A percentile compares a stretch with the other conserved stretches of the same genome.
These are phyloP conservation scores for Penicillium samsonianum DNA, from an alignment of 495 filamentous ascomycete genomes.

Conservation along the genomic window DNA sequence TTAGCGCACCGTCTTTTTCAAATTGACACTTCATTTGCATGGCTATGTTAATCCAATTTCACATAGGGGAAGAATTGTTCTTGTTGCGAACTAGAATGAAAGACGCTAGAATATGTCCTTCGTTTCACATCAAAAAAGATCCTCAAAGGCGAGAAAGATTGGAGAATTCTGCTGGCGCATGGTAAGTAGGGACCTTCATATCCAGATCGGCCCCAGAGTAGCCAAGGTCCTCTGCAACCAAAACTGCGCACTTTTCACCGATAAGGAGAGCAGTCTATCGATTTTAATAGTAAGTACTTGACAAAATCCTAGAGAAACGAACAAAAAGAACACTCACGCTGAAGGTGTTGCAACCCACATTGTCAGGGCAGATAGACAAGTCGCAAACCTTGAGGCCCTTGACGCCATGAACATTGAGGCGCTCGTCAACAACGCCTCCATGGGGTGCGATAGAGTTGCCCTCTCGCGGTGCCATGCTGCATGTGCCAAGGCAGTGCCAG, in stretches of 20 bases:
- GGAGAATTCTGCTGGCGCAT: slow-evolving; percentile 55
- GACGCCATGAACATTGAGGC: slow-evolving; percentile 78
- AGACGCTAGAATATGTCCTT: neutral
- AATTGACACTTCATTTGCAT: too few species aligned
- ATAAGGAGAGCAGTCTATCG: slow-evolving; percentile 71
- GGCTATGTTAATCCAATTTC: neutral
- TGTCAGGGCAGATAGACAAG: slow-evolving; percentile 78
- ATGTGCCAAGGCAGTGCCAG: slow-evolving; percentile 72
- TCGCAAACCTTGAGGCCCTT: slow-evolving; percentile 81
- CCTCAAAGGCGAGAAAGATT: slow-evolving; percentile 28
- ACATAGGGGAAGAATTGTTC: neutral
- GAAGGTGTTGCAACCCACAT: slow-evolving; percentile 78
- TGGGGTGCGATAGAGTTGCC: slow-evolving; percentile 80
- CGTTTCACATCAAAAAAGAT: neutral
- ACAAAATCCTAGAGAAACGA: neutral
- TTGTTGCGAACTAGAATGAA: neutral
- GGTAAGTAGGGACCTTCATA: slow-evolving; percentile 70
- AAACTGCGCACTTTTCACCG: slow-evolving; percentile 76
- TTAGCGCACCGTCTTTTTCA: too few species aligned
- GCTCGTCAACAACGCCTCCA: slow-evolving; percentile 72
- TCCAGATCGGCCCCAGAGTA: slow-evolving; percentile 72
- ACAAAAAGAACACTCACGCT: slow-evolving; percentile 35
- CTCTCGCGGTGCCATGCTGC: slow-evolving; percentile 77
- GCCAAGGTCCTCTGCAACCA: slow-evolving; percentile 74
- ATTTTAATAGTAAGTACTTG: neutral